phyloP scores from a whole-genome alignment of 2,329 filamentous ascomycete genomes.

The Botryotinia calthae region DNA sequence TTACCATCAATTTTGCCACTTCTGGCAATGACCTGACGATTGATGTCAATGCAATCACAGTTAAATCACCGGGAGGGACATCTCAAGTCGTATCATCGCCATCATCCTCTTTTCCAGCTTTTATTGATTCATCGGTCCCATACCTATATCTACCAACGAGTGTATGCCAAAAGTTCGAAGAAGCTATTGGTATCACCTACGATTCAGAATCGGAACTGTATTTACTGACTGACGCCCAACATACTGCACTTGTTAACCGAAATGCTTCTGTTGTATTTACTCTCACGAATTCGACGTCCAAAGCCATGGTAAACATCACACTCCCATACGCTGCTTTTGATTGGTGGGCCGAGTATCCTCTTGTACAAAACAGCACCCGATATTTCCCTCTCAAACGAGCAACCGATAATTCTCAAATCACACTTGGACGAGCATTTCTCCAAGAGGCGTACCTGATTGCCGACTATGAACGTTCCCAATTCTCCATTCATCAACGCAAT shows the following conservation, averaged over 20 bases:
- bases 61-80: slow-evolving; percentile 22
- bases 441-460: slow-evolving; percentile 42
- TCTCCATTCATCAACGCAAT: slow-evolving; percentile 41
- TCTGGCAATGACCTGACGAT: slow-evolving; percentile 42
- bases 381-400: slow-evolving; percentile 44
- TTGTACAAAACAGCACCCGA: slow-evolving; percentile 30
- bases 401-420: slow-evolving; percentile 38
- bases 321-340: slow-evolving; percentile 44
- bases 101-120: slow-evolving; percentile 27
- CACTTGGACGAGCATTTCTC: slow-evolving; percentile 43
- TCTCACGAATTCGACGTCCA: slow-evolving; percentile 36
- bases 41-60: slow-evolving; percentile 39
- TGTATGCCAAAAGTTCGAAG: slow-evolving; percentile 41
- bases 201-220: slow-evolving; percentile 41
- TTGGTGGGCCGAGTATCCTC: slow-evolving; percentile 39
- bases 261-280: slow-evolving; percentile 41
- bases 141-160: slow-evolving; percentile 42
- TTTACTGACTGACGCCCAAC: slow-evolving; percentile 37
- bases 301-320: slow-evolving; percentile 37
- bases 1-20: slow-evolving; percentile 42
- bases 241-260: slow-evolving; percentile 31
- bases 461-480: slow-evolving; percentile 43
- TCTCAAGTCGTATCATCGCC: slow-evolving; percentile 23
- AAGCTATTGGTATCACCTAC: slow-evolving; percentile 40
- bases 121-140: slow-evolving; percentile 43